Evolutionary conservation across 139 green algal species (phyloP).

Genomic region (Pleodorina starrii): DNA sequence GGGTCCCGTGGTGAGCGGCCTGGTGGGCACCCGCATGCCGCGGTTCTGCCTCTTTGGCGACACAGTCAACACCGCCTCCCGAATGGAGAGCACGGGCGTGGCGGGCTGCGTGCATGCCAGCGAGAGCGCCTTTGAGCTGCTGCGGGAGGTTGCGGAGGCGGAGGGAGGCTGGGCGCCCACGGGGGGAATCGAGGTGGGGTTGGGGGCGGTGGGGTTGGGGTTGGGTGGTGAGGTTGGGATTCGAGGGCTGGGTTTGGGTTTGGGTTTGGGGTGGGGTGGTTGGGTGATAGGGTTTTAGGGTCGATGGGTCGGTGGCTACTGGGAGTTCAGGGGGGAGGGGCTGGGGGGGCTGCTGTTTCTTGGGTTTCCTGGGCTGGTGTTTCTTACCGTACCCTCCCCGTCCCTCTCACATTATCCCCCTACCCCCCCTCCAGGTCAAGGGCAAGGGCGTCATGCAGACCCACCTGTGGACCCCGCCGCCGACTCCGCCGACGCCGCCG

Average conservation of each 20-base stretch:
- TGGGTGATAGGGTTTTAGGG: no score
- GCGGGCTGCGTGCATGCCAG: slow-evolving; percentile 31
- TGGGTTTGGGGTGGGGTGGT: no score
- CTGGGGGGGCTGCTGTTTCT: no score
- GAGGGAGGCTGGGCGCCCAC: slow-evolving; percentile 5
- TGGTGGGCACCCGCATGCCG: slow-evolving; percentile 57
- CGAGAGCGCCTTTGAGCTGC: not conserved
- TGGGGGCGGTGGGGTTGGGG: no score
- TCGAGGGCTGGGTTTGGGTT: not conserved
- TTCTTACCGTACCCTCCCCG: no score
- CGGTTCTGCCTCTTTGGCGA: slow-evolving; percentile 65
- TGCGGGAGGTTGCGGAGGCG: not conserved
- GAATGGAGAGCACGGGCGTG: slow-evolving; percentile 42
- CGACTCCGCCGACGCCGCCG: not conserved
- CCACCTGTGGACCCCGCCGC: not conserved
- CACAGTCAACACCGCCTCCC: slow-evolving; percentile 57
- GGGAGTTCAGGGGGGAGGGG: no score
- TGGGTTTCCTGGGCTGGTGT: no score
- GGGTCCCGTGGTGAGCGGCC: slow-evolving; percentile 33
- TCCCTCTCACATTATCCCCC: no score
- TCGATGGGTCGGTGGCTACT: no score
- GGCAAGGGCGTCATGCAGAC: slow-evolving; percentile 17
- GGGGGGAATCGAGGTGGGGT: slow-evolving; percentile 26
- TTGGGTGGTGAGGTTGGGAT: not conserved
- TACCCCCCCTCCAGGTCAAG: no score